Percentiles rank a stretch among this genome's conserved stretches.
Evolutionary conservation across 345 rosid genomes (phyloP).

Genomic region (Bruguiera sexangula): DNA sequence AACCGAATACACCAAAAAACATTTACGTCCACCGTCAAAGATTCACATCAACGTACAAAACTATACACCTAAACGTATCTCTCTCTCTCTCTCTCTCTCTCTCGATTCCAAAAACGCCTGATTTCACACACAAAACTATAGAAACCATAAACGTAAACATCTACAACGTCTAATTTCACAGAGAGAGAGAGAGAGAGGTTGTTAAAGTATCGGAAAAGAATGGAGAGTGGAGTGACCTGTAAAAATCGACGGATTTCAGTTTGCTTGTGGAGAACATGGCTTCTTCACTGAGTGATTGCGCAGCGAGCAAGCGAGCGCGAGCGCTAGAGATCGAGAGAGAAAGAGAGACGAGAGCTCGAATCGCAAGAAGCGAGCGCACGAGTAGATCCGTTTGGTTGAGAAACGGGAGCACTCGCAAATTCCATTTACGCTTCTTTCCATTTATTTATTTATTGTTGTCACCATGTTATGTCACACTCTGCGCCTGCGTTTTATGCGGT

Average conservation of each 20-base stretch:
- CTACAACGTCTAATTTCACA: no score
- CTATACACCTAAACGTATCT: background rate
- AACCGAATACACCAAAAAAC: background rate
- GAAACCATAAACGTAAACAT: background rate
- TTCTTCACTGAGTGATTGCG: background rate
- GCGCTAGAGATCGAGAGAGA: background rate
- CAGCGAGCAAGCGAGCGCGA: background rate
- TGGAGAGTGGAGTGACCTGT: constrained; percentile 18
- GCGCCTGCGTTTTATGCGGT: background rate
- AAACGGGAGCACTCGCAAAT: no score
- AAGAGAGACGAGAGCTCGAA: background rate
- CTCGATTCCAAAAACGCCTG: background rate
- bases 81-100: no score
- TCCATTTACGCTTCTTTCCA: no score
- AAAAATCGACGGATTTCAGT: constrained; percentile 38
- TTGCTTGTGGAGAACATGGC: constrained; percentile 29
- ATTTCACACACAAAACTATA: background rate
- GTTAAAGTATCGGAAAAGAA: background rate
- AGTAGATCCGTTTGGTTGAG: background rate
- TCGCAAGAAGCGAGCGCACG: constrained; percentile 4
- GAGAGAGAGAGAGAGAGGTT: no score
- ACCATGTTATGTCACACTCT: no score
- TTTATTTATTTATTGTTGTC: no score
- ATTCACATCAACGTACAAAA: no score
- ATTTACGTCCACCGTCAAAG: no score